Evolutionary conservation across 179 eudicot species (phyloP).

Genomic region (Silene noctiflora): DNA sequence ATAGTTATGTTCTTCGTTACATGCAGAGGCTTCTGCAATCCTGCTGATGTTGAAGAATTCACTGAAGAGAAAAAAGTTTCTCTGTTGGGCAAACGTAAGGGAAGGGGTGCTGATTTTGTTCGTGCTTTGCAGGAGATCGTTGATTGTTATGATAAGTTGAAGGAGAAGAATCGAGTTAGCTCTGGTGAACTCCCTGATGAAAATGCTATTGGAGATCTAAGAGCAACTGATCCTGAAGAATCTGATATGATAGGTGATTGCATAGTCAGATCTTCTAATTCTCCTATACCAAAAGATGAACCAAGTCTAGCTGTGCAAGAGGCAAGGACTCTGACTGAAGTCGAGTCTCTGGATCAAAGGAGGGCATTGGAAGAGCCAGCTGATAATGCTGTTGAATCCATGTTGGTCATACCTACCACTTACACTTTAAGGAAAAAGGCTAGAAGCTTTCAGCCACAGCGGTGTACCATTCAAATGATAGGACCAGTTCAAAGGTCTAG

Average conservation of each 20-base stretch:
- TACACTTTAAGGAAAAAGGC: slow-evolving; percentile 43
- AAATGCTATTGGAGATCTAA: slow-evolving; percentile 30
- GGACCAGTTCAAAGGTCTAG: slow-evolving; percentile 52
- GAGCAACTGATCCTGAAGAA: slow-evolving; percentile 32
- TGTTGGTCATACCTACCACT: slow-evolving; percentile 32
- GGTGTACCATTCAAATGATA: slow-evolving; percentile 32
- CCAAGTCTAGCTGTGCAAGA: slow-evolving; percentile 39
- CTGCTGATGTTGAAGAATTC: slow-evolving; percentile 90
- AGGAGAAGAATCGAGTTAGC: slow-evolving; percentile 44
- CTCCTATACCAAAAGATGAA: slow-evolving; percentile 42
- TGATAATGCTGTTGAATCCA: slow-evolving; percentile 32
- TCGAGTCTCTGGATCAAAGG: slow-evolving; percentile 35
- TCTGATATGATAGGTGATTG: slow-evolving; percentile 30
- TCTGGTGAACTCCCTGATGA: slow-evolving; percentile 36
- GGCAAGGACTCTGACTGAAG: slow-evolving; percentile 35
- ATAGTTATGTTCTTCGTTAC: slow-evolving; percentile 26
- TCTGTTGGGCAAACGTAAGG: slow-evolving; percentile 72
- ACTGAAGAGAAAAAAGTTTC: slow-evolving; percentile 76
- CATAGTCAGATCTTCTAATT: slow-evolving; percentile 29
- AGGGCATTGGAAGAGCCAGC: slow-evolving; percentile 40
- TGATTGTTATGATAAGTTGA: slow-evolving; percentile 60
- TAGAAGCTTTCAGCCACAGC: slow-evolving; percentile 43
- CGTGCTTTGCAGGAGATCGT: slow-evolving; percentile 89
- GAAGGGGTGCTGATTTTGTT: slow-evolving; percentile 85
- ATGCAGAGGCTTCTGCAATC: slow-evolving; percentile 91